A percentile compares a stretch with the other conserved stretches of the same genome.
Conservation (phyloP, 352 stramenopile species). For the Pythium volutum region DNA sequence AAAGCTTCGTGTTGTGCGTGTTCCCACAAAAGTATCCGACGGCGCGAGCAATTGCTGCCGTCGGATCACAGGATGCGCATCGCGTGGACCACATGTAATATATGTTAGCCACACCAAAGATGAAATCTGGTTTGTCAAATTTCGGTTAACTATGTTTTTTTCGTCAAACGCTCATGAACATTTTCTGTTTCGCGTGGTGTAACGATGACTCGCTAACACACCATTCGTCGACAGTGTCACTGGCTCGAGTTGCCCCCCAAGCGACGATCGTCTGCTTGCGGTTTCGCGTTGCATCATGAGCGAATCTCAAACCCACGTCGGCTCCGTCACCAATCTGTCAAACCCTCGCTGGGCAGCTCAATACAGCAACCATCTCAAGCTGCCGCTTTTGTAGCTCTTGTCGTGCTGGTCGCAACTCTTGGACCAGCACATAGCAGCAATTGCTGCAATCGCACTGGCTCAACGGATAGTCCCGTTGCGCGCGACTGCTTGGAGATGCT, state of each 20-base stretch:
- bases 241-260: too few species aligned
- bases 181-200: slow-evolving; percentile 3
- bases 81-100: slow-evolving; percentile 4
- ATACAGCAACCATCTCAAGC: too few species aligned
- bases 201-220: not conserved
- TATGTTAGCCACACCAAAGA: not conserved
- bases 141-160: not conserved
- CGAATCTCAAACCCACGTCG: slow-evolving; percentile 14
- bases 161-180: not conserved
- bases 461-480: slow-evolving; percentile 8
- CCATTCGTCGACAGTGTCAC: slow-evolving; percentile 4
- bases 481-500: slow-evolving; percentile 1
- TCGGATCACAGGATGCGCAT: not conserved
- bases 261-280: not conserved
- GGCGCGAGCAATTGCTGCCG: not conserved
- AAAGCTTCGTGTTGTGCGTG: not conserved
- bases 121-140: not conserved
- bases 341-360: too few species aligned
- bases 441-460: not conserved
- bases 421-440: not conserved
- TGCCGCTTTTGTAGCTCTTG: too few species aligned
- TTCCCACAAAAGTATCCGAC: not conserved
- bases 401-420: too few species aligned
- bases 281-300: not conserved
- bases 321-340: not conserved